A percentile compares a stretch with the other conserved stretches of the same genome.
Conservation (phyloP, 768 basidiomycete genomes). For the Solioccasus polychromus region DNA sequence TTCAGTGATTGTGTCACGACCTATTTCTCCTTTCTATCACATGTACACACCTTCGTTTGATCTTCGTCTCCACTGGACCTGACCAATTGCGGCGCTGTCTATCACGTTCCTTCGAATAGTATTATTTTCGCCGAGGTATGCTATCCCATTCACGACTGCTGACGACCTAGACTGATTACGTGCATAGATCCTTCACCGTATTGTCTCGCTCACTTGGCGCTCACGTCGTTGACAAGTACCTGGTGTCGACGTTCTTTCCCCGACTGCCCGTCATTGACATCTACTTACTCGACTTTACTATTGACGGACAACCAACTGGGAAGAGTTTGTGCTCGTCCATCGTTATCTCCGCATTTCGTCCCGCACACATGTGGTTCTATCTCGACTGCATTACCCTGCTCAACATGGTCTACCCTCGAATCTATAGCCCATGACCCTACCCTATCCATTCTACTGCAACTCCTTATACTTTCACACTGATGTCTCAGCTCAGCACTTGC, state of each 20-base stretch:
- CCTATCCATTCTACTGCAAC: not conserved
- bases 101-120: conserved; percentile 11
- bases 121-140: conserved; percentile 17
- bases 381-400: not conserved
- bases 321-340: too few relatives aligned
- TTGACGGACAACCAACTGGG: conserved; percentile 1
- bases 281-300: not conserved
- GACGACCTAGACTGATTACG: not conserved
- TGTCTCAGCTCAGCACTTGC: conserved; percentile 3
- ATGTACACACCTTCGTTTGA: not conserved
- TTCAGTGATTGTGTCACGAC: not conserved
- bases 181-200: conserved; percentile 2
- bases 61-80: not conserved
- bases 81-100: not conserved
- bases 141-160: not conserved
- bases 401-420: not conserved
- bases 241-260: conserved; percentile 5
- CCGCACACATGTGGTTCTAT: not conserved
- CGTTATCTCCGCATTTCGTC: not conserved
- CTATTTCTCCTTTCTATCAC: conserved; percentile 1
- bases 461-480: conserved; percentile 3
- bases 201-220: conserved; percentile 4
- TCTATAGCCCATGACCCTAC: too few relatives aligned
- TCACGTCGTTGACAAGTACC: not conserved
- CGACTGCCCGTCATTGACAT: not conserved